A percentile compares a stretch with the other conserved stretches of the same genome.
These are phyloP conservation scores for Hypoxylon sp. DNA, from an alignment of 2,329 filamentous ascomycete genomes.

Conservation along the genomic window DNA sequence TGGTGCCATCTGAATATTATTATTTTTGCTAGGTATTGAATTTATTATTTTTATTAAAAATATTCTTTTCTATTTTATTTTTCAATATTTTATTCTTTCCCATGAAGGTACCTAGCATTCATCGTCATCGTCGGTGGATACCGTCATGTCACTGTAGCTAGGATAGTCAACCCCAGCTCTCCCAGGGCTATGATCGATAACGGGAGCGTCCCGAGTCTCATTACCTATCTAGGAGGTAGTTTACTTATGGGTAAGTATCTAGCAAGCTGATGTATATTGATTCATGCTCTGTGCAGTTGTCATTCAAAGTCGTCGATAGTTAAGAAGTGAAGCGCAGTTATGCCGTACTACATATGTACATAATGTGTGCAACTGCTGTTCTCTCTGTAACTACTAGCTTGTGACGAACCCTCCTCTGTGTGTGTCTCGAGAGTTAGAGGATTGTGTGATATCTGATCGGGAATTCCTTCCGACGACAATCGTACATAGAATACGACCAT, in stretches of 20 bases:
- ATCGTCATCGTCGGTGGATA: constrained; percentile 19
- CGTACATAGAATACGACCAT: constrained; percentile 10
- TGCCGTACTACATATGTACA: neutral
- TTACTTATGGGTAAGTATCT: neutral
- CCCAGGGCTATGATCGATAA: constrained; percentile 17
- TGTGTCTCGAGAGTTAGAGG: constrained; percentile 4
- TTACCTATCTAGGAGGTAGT: neutral
- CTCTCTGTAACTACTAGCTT: neutral
- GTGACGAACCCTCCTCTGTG: constrained; percentile 6
- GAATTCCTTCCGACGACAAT: constrained; percentile 11
- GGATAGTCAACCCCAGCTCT: constrained; percentile 17
- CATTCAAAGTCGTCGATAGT: neutral
- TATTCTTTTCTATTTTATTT: constrained; percentile 25
- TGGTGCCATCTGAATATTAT: constrained; percentile 21
- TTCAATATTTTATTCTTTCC: constrained; percentile 8
- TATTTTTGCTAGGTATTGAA: constrained; percentile 10
- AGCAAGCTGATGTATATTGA: constrained; percentile 7
- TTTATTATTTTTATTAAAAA: constrained; percentile 21
- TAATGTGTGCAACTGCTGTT: neutral
- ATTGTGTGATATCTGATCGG: constrained; percentile 35
- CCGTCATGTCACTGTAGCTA: constrained; percentile 9
- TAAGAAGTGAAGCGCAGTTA: neutral
- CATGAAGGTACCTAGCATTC: neutral
- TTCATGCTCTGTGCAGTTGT: constrained; percentile 9
- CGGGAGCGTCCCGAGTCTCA: constrained; percentile 22